These are phyloP conservation scores for Aspergillus ochraceoroseus DNA, from an alignment of 2,329 filamentous ascomycete genomes.

Conservation along the genomic window DNA sequence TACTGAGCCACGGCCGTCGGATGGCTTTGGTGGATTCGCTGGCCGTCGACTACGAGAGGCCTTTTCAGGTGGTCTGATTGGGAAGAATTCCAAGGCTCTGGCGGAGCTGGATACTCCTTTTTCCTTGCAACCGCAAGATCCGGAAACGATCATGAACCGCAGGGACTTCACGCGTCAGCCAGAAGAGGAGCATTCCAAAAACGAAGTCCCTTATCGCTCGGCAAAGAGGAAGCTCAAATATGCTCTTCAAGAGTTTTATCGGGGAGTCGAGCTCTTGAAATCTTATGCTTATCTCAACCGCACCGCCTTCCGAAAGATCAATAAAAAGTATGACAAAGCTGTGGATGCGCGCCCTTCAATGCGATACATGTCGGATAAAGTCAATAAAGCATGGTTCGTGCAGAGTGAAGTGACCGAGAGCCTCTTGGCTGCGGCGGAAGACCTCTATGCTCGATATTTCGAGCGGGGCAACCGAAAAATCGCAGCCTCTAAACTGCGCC, in stretches of 20 bases:
- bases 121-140: conserved; percentile 30
- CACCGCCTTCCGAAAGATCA: conserved; percentile 93
- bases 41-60: conserved; percentile 37
- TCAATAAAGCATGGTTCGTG: conserved; percentile 87
- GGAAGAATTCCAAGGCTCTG: conserved; percentile 54
- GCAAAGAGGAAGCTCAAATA: conserved; percentile 90
- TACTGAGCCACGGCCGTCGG: conserved; percentile 19
- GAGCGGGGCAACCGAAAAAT: conserved; percentile 90
- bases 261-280: conserved; percentile 84
- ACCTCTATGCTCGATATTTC: conserved; percentile 91
- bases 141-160: conserved; percentile 29
- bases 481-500: conserved; percentile 78
- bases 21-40: conserved; percentile 24
- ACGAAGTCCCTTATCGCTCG: conserved; percentile 70
- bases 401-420: conserved; percentile 78
- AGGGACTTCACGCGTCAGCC: conserved; percentile 49
- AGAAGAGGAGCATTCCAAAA: conserved; percentile 43
- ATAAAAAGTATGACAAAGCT: conserved; percentile 97
- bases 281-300: conserved; percentile 85
- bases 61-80: conserved; percentile 47
- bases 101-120: conserved; percentile 42
- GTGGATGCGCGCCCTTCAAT: conserved; percentile 70
- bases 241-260: conserved; percentile 88
- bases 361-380: conserved; percentile 84
- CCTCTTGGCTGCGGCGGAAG: conserved; percentile 75